phyloP scores from a whole-genome alignment of 2,329 filamentous ascomycete genomes.

The Rhinocladiella mackenziei region DNA sequence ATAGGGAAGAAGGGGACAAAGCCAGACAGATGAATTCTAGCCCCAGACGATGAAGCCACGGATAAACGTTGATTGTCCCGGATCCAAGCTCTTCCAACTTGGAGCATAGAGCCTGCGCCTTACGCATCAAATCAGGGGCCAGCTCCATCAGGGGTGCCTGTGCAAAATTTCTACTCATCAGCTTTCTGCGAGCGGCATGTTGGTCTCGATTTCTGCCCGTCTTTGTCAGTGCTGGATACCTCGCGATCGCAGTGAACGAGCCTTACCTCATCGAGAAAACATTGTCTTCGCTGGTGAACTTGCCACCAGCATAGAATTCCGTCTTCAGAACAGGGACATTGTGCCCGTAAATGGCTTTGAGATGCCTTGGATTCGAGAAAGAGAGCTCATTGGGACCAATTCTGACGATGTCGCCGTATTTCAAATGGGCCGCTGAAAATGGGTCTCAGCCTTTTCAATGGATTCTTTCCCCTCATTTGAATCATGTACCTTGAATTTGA shows the following conservation, averaged over 20 bases:
- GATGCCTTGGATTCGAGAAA: constrained; percentile 53
- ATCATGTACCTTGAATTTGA: neutral
- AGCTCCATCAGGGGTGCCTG: constrained; percentile 3
- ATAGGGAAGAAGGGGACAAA: neutral
- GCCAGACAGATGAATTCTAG: constrained; percentile 1
- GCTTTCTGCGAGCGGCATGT: neutral
- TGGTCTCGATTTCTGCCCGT: neutral
- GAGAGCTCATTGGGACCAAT: constrained; percentile 17
- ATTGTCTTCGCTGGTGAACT: constrained; percentile 6
- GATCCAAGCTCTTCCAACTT: neutral
- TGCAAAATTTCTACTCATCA: constrained; percentile 3
- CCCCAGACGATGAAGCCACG: constrained; percentile 1
- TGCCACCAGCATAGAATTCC: constrained; percentile 7
- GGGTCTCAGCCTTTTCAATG: too few relatives aligned
- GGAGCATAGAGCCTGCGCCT: neutral
- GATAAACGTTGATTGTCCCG: constrained; percentile 1
- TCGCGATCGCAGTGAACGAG: neutral
- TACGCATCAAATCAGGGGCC: neutral
- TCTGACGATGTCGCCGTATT: constrained; percentile 14
- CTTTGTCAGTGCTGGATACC: neutral
- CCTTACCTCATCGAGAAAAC: constrained; percentile 8
- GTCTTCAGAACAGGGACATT: constrained; percentile 20
- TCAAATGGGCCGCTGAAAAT: neutral
- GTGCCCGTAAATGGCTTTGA: constrained; percentile 54
- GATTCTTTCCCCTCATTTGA: too few relatives aligned